Conservation (phyloP, 164 flowering plant species). For the Stephania japonica region DNA sequence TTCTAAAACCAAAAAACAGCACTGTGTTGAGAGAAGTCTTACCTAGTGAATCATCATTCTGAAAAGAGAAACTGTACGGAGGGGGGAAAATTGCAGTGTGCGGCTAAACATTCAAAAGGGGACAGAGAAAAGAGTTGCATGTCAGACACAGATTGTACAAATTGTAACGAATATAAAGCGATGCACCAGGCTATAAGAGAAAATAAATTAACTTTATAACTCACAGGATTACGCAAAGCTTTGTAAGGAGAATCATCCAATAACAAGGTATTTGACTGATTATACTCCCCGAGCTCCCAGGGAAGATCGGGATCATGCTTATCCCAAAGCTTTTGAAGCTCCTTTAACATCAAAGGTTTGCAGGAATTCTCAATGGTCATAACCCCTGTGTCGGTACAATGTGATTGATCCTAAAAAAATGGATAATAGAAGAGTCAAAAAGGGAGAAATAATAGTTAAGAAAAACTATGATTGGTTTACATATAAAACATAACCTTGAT, state of each 20-base stretch:
- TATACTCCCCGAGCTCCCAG: slow-evolving; percentile 62
- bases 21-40: slow-evolving; percentile 16
- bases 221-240: slow-evolving; percentile 83
- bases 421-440: not conserved
- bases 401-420: slow-evolving; percentile 53
- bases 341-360: slow-evolving; percentile 70
- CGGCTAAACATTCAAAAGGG: slow-evolving; percentile 29
- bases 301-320: slow-evolving; percentile 50
- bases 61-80: slow-evolving; percentile 39
- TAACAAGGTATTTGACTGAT: slow-evolving; percentile 74
- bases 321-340: slow-evolving; percentile 73
- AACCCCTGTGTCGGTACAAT: slow-evolving; percentile 53
- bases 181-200: slow-evolving; percentile 4
- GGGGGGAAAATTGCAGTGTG: slow-evolving; percentile 72
- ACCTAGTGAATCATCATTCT: slow-evolving; percentile 66
- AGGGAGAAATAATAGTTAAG: not conserved
- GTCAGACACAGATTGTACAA: not conserved
- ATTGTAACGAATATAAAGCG: not conserved
- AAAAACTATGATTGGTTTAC: not conserved
- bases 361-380: slow-evolving; percentile 50
- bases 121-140: not conserved
- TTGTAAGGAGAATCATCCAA: slow-evolving; percentile 94
- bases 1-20: not conserved
- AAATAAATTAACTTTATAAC: slow-evolving; percentile 10
- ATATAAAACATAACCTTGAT: not conserved